Base-by-base conservation (phyloP, 2,329 filamentous ascomycete species). In the Calonectria hawksworthii region DNA sequence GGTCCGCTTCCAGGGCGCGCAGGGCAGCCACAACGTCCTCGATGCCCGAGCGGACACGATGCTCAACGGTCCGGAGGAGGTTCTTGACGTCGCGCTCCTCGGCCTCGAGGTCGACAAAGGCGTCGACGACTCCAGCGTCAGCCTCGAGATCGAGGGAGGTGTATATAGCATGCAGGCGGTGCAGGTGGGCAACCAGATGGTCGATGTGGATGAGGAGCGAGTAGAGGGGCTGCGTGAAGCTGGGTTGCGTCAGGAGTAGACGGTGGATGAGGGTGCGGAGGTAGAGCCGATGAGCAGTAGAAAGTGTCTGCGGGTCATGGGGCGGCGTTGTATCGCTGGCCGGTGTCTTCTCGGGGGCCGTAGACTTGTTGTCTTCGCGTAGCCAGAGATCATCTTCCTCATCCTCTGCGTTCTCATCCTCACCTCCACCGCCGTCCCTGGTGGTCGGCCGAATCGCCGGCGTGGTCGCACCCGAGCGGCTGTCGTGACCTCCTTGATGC, bases 301-400 rank as follows among this genome's bases (percentile, higher is more conserved):
- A 93, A 28, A 99, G 90, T 4, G 94, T 93, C 85, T 98, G 95
- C 0, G 96, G 96, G 82, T 99, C 96, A 79, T 95, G 94, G 21
- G 81, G 80, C 28, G 78, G 78, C 36, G 76, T 77, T 14, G 69
- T 72, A 23, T 74, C 79, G 68, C 69, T 67, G 21, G 75, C 72
- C n/a, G 67, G 34, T 28, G 71, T n/a, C 13, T 85, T 83, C 1
- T 76, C 68, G 34, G 80, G 68, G 32, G 47, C 28, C 28, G 44
- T 30, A 41, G 61, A 63, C 34, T 61, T 65, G 14, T 73, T 74
- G 50, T 77, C 75, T 68, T 75, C 70, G 32, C 44, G 66, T 10
- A 84, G 69, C 83, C 83, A 84, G 38, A 83, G 65, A 70, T 84
- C 83, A 7, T 83, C 80, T 2, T 77, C 77, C 0, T 74, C 78